Base-by-base conservation (phyloP, 345 rosid species). In the Trapa incisa region DNA sequence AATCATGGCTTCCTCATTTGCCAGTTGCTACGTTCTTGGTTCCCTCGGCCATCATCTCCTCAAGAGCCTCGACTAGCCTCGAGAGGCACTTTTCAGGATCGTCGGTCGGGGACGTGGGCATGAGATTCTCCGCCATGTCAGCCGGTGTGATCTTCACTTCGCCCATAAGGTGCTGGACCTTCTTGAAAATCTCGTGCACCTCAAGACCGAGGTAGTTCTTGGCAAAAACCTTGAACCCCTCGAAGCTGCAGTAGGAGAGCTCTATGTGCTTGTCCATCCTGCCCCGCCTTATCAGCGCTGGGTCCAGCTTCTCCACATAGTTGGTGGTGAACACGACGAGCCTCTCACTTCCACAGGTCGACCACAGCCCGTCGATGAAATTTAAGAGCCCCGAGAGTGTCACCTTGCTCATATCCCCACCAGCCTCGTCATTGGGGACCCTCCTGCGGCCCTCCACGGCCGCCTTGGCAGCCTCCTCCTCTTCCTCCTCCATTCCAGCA, bases 281-380 rank as follows among this genome's bases (percentile, higher is more conserved):
- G 4, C 90, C 93, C 50, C 90, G 82, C 70, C 89, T 79, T 52
- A 80, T 85, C 71, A 87, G 73, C 63, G 93, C 88, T n/a, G 86
- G 88, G 68, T 87, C 93, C 32, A 85, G 83, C 69, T 83, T 85
- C 71, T 85, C 83, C 67, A 71, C 76, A 41, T 83, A 82, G 73
- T 87, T 87, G 6, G 88, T 83, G 5, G 88, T 83, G 70, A 85
- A 87, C 13, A 87, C 84, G 42, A 85, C 76, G 53, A 87, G 75
- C 75, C 87, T 85, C 70, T 87, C 93, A 53, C 83, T 85, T 33
- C 89, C 85, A 68, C 83, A 83, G 38, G 93, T 84, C 1, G 88
- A 87, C 93, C 93, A 87, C 64, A 85, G 65, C 37, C 89, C 93
- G 72, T 87, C 89, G 36, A 85, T 85, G 72, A 87, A 85, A 68